Conservation (phyloP, 148 eudicot species). For the Drosera capensis region DNA sequence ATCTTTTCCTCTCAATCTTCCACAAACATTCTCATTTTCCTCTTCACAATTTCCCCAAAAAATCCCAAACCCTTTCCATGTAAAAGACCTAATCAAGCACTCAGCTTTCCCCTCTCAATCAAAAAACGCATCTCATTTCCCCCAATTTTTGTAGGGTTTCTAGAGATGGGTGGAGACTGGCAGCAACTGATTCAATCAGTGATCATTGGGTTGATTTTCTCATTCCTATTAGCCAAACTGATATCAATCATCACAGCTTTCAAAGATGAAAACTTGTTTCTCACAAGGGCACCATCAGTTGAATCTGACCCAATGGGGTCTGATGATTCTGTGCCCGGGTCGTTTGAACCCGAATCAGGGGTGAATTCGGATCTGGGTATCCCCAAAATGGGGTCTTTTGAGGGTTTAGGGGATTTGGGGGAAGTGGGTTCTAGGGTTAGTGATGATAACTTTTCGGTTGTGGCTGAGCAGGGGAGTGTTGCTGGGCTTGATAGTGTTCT, state of each 20-base stretch:
- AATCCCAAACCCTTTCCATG: no score
- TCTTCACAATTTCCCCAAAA: no score
- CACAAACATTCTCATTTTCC: no score
- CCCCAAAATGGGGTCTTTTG: conserved; percentile 1
- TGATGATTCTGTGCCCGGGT: not conserved
- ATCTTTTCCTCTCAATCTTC: no score
- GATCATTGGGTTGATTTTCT: conserved; percentile 59
- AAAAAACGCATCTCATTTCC: not conserved
- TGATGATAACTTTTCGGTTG: conserved; percentile 25
- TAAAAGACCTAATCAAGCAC: not conserved
- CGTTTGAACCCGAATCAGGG: conserved; percentile 9
- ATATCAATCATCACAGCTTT: conserved; percentile 70
- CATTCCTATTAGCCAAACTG: conserved; percentile 75
- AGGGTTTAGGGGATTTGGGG: conserved; percentile 12
- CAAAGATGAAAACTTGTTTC: conserved; percentile 44
- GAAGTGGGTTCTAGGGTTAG: conserved; percentile 23
- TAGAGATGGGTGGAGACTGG: conserved; percentile 42
- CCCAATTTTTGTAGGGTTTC: not conserved
- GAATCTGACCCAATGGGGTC: not conserved
- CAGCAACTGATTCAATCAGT: conserved; percentile 52
- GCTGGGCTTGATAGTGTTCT: conserved; percentile 13
- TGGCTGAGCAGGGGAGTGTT: conserved; percentile 24
- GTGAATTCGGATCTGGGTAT: not conserved
- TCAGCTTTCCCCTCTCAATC: no score
- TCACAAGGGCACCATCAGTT: conserved; percentile 14